These are phyloP conservation scores for Phytopythium vexans DNA, from an alignment of 352 stramenopile species.

Conservation along the genomic window DNA sequence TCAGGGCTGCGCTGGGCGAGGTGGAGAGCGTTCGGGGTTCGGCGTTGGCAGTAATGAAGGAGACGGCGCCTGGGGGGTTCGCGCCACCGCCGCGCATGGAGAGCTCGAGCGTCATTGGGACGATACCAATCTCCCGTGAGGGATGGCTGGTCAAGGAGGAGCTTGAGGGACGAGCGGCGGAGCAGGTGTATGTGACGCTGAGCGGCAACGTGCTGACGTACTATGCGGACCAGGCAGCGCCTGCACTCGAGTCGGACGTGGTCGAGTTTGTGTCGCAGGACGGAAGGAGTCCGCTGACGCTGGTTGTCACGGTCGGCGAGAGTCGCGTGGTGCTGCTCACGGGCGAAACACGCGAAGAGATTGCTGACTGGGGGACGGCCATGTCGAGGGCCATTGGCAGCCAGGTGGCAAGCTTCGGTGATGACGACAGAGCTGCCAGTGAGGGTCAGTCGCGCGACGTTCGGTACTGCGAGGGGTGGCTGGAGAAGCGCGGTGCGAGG, in stretches of 20 bases:
- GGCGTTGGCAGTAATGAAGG: neutral
- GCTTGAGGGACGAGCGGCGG: constrained; percentile 30
- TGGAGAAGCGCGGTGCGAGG: constrained; percentile 47
- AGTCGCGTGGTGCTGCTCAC: constrained; percentile 12
- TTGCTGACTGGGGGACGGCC: constrained; percentile 22
- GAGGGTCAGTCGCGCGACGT: constrained; percentile 10
- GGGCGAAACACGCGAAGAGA: constrained; percentile 26
- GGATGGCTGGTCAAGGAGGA: constrained; percentile 47
- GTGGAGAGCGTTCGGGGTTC: constrained; percentile 22
- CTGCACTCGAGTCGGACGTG: constrained; percentile 25
- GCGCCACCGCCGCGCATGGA: neutral
- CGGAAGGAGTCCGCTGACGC: constrained; percentile 14
- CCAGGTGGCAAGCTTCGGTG: constrained; percentile 6
- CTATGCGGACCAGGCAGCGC: constrained; percentile 24
- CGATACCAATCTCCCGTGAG: constrained; percentile 1
- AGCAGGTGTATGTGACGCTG: constrained; percentile 53
- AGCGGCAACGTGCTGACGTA: constrained; percentile 50
- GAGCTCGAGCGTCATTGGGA: neutral
- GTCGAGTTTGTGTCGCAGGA: constrained; percentile 21
- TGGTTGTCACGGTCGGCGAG: constrained; percentile 13
- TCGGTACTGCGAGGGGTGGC: constrained; percentile 48
- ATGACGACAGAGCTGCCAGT: constrained; percentile 7
- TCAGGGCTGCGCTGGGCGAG: constrained; percentile 41
- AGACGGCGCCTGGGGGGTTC: constrained; percentile 1
- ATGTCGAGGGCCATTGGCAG: constrained; percentile 18